A percentile compares a stretch with the other conserved stretches of the same genome.
Evolutionary conservation across 2,329 filamentous ascomycete species (phyloP).

Genomic region (Onygenales sp.): DNA sequence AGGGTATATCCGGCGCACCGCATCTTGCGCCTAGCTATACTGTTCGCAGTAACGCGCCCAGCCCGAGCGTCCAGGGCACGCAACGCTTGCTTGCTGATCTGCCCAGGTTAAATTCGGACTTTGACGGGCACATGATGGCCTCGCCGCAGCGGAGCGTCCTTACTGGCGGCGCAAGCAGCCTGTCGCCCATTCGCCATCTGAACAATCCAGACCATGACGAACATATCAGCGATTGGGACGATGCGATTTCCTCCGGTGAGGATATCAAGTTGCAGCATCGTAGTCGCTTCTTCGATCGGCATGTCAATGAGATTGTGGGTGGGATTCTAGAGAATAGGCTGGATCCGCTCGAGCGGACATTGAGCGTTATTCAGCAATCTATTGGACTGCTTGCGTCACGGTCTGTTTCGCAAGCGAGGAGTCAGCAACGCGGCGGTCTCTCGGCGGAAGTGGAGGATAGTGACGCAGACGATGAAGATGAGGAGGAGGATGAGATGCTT

Average conservation of each 20-base stretch:
- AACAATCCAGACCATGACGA: constrained; percentile 52
- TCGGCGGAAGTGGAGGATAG: constrained; percentile 66
- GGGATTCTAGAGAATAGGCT: constrained; percentile 66
- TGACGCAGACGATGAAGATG: constrained; percentile 91
- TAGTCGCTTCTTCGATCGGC: constrained; percentile 81
- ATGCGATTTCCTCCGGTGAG: constrained; percentile 70
- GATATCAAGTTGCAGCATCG: constrained; percentile 74
- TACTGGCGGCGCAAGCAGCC: constrained; percentile 32
- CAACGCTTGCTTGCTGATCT: constrained; percentile 38
- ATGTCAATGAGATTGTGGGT: constrained; percentile 78
- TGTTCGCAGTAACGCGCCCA: constrained; percentile 61
- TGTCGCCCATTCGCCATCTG: constrained; percentile 52
- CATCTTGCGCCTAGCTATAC: constrained; percentile 7
- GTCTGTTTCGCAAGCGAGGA: constrained; percentile 45
- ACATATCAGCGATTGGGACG: constrained; percentile 85
- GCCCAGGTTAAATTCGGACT: constrained; percentile 26
- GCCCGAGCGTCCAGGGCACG: constrained; percentile 57
- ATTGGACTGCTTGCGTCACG: constrained; percentile 50
- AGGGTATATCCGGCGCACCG: constrained; percentile 2
- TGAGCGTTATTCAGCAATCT: constrained; percentile 65
- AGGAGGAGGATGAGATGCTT: constrained; percentile 47
- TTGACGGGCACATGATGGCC: constrained; percentile 36
- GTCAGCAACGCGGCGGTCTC: constrained; percentile 45
- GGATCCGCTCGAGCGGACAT: constrained; percentile 68
- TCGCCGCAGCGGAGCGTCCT: constrained; percentile 55